Conservation (phyloP, 2,329 filamentous ascomycete species). For the Alternaria angustiovoidea region DNA sequence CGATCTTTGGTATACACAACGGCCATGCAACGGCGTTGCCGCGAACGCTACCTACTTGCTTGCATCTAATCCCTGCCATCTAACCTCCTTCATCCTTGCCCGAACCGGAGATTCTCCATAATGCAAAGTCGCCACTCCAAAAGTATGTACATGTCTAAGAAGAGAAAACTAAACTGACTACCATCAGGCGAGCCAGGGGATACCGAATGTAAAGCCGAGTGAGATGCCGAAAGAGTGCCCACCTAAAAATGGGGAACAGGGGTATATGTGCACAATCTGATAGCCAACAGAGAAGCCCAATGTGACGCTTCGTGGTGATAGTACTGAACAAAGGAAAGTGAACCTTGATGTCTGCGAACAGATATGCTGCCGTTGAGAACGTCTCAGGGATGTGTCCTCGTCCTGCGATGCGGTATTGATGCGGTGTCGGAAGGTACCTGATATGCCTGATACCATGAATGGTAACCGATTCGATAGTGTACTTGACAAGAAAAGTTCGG, state of each 20-base stretch:
- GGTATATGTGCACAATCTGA: slow-evolving; percentile 35
- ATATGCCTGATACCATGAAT: slow-evolving; percentile 4
- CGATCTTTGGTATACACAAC: slow-evolving; percentile 1
- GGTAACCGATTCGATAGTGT: not conserved
- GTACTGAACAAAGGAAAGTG: slow-evolving; percentile 7
- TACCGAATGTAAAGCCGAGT: slow-evolving; percentile 1
- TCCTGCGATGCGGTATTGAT: slow-evolving; percentile 6
- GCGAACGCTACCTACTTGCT: slow-evolving; percentile 1
- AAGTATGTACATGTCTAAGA: slow-evolving; percentile 1
- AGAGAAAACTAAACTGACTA: not conserved
- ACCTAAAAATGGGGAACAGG: slow-evolving; percentile 21
- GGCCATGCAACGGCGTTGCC: not conserved
- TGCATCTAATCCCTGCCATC: slow-evolving; percentile 1
- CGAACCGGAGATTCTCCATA: not conserved
- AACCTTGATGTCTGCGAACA: not conserved
- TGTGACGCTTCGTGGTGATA: slow-evolving; percentile 3
- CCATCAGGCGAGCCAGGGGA: not conserved
- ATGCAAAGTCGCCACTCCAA: slow-evolving; percentile 1
- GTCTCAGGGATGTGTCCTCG: not conserved
- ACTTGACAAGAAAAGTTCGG: not conserved
- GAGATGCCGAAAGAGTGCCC: slow-evolving; percentile 4
- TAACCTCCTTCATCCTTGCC: not conserved
- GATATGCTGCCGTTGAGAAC: not conserved
- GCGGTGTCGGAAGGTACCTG: not conserved
- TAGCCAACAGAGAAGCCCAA: slow-evolving; percentile 24